A percentile compares a stretch with the other conserved stretches of the same genome.
phyloP scores from a whole-genome alignment of 1,139 yeast species.

The Candida labiduridarum region DNA sequence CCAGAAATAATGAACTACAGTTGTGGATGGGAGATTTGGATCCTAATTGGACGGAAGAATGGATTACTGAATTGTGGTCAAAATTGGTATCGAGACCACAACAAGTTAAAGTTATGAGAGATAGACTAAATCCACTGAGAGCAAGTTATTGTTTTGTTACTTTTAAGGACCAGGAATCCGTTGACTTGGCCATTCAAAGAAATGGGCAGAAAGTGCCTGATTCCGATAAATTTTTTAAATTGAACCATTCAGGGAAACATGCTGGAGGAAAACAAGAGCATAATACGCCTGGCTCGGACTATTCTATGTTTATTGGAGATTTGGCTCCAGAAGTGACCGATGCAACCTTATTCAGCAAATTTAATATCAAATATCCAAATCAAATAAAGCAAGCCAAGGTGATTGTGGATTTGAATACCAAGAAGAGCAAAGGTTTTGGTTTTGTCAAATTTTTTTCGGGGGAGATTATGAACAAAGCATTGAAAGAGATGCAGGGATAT shows the following conservation, averaged over 20 bases:
- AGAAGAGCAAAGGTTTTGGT: conserved; percentile 84
- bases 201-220: conserved; percentile 74
- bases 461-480: conserved; percentile 73
- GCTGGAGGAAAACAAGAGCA: conserved; percentile 27
- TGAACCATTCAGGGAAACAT: conserved; percentile 83
- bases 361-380: conserved; percentile 66
- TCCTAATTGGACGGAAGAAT: conserved; percentile 78
- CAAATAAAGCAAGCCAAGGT: conserved; percentile 85
- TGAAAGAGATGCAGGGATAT: conserved; percentile 81
- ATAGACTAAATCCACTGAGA: conserved; percentile 30
- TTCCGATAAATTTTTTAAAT: conserved; percentile 58
- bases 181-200: conserved; percentile 67
- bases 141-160: conserved; percentile 78
- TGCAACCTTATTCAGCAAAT: conserved; percentile 62
- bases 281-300: conserved; percentile 8
- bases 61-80: conserved; percentile 68
- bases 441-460: conserved; percentile 81
- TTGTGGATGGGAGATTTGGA: conserved; percentile 97
- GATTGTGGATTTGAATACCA: conserved; percentile 79
- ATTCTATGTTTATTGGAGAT: conserved; percentile 72
- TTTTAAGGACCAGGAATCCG: conserved; percentile 65
- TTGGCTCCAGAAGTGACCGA: conserved; percentile 78
- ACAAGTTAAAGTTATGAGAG: conserved; percentile 40
- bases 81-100: conserved; percentile 39
- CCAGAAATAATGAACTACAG: conserved; percentile 23